These are phyloP conservation scores for Aristolochia fimbriata DNA, from an alignment of 164 flowering plant species.

Conservation along the genomic window DNA sequence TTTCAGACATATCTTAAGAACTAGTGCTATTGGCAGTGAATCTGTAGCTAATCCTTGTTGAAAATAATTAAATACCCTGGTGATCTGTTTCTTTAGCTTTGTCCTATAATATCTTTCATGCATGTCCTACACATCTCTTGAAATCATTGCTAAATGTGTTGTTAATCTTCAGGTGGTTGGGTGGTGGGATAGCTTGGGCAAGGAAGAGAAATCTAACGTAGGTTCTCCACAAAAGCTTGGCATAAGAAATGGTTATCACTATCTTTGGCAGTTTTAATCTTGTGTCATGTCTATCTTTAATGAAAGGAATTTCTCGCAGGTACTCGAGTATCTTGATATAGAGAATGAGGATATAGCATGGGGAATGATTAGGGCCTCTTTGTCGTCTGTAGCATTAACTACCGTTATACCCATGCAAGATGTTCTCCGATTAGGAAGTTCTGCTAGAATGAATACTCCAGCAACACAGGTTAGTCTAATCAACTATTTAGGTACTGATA, in stretches of 20 bases:
- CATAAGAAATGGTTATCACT: not conserved
- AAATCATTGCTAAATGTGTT: not conserved
- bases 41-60: too few species aligned
- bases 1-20: too few species aligned
- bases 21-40: too few species aligned
- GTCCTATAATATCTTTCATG: too few species aligned
- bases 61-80: too few species aligned
- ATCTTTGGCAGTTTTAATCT: too few species aligned
- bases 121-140: too few species aligned
- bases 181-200: constrained; percentile 77
- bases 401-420: constrained; percentile 90
- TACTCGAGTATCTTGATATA: constrained; percentile 43
- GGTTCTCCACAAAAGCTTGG: constrained; percentile 14
- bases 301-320: constrained; percentile 33
- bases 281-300: not conserved
- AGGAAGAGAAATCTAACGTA: constrained; percentile 62
- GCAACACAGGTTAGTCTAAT: constrained; percentile 67
- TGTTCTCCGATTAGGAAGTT: constrained; percentile 65
- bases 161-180: constrained; percentile 43
- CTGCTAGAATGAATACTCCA: constrained; percentile 95
- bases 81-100: too few species aligned
- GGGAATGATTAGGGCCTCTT: constrained; percentile 48
- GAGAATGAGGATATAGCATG: constrained; percentile 55
- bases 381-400: constrained; percentile 79
- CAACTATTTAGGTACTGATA: too few species aligned